Evolutionary conservation across 441 rosid species (phyloP).

Genomic region (Erodium texanum): DNA sequence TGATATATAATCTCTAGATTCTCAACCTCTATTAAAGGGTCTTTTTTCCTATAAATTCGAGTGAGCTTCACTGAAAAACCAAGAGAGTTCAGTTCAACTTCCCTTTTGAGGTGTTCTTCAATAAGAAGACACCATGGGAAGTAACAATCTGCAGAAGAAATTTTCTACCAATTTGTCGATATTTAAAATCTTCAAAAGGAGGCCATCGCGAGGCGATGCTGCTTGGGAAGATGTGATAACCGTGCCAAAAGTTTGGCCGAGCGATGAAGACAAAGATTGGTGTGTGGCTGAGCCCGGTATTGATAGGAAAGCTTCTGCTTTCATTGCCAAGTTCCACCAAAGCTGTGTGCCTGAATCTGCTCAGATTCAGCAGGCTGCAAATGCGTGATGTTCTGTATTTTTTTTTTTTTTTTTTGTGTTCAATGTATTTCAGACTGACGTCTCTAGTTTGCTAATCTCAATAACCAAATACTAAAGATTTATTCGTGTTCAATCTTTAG

Average conservation of each 20-base stretch:
- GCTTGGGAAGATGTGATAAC: constrained; percentile 24
- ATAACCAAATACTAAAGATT: neutral
- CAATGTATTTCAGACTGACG: constrained; percentile 1
- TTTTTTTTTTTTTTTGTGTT: neutral
- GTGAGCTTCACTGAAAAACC: neutral
- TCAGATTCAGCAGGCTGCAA: constrained; percentile 12
- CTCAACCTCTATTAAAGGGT: neutral
- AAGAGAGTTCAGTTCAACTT: neutral
- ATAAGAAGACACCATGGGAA: constrained; percentile 27
- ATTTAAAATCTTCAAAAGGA: constrained; percentile 34
- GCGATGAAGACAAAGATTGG: constrained; percentile 53
- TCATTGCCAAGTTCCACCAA: constrained; percentile 46
- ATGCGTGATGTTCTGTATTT: neutral
- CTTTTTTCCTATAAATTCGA: neutral
- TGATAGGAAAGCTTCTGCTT: constrained; percentile 49
- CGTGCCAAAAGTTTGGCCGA: constrained; percentile 37
- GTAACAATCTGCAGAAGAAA: constrained; percentile 33
- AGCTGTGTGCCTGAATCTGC: constrained; percentile 39
- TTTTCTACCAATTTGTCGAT: constrained; percentile 26
- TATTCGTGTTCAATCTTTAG: neutral
- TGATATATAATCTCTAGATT: neutral
- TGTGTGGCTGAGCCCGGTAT: constrained; percentile 63
- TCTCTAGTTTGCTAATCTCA: neutral
- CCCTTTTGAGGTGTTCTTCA: neutral
- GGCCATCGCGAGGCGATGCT: constrained; percentile 26